Evolutionary conservation across 1,139 yeast species (phyloP), one percentile per base, ranked within the genome.

Genomic region (Taphrina deformans): DNA sequence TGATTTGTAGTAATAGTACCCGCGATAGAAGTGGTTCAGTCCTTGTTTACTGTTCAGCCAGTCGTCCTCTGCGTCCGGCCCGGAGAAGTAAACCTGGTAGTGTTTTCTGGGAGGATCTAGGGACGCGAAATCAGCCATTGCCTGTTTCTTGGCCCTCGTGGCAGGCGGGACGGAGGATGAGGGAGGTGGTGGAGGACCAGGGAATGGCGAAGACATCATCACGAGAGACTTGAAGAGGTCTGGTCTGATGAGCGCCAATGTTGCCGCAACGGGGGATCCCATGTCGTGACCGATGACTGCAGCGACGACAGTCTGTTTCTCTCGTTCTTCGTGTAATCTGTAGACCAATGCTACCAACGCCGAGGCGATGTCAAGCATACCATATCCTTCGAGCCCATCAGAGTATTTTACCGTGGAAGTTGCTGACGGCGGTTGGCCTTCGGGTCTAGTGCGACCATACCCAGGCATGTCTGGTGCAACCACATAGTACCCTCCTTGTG

Each of bases 1-100:
- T 2, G 63, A 59, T 24, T 59, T 59, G 51, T 44, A 52, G 40
- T 50, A 59, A 56, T 59, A 59, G 41, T 59, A 59, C 21, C 63
- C 55, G 16, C 63, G 55, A 10, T 48, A 50, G 5, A 53, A 14
- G 9, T 24, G 4, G 6, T 24, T 24, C 18, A 53, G 48, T n/a
- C 58, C 58, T 26, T 53, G 46, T 14, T 35, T 14, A 23, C 48
- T 16, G 12, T 35, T 16, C 58, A 38, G 35, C 58, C 45, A 40
- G 14, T 51, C 63, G 12, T 26, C 24, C 14, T 40, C 41, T 1
- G 63, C 55, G 6, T 26, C 33, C 1, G 63, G 51, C 23, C 29
- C 56, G 24, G 48, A 38, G 27, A 48, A 59, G 35, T 59, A 52
- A 21, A 38, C 55, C 40, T 59, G 63, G 23, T 59, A 59, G 31